Evolutionary conservation across 169 alveolate species (phyloP).

Genomic region (Plasmodium gonderi): DNA sequence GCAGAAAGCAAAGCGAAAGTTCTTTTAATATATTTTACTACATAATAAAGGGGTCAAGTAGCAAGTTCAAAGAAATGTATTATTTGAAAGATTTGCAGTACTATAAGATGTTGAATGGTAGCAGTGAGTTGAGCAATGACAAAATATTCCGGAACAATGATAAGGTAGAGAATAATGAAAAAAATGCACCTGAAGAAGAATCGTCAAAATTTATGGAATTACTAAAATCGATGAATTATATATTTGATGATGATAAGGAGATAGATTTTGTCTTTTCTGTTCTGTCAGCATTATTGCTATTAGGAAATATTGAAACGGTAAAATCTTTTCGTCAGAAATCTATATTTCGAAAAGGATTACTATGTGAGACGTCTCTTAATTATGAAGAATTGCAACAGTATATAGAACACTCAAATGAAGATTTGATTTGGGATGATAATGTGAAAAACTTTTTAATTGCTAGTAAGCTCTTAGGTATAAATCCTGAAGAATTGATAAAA

Average conservation of each 20-base stretch:
- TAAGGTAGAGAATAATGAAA: neutral
- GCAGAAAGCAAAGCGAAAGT: conserved; percentile 10
- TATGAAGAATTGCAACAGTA: neutral
- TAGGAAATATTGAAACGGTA: conserved; percentile 38
- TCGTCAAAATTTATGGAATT: conserved; percentile 2
- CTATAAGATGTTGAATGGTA: conserved; percentile 25
- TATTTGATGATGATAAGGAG: conserved; percentile 69
- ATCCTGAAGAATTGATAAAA: conserved; percentile 25
- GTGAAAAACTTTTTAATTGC: conserved; percentile 10
- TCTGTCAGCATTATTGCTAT: conserved; percentile 41
- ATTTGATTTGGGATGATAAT: neutral
- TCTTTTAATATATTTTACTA: conserved; percentile 59
- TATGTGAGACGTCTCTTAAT: neutral
- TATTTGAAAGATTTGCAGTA: conserved; percentile 32
- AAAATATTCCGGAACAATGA: neutral
- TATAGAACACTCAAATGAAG: neutral
- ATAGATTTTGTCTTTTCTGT: conserved; percentile 44
- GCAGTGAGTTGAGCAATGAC: neutral
- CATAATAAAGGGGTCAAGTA: conserved; percentile 46
- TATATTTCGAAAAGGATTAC: neutral
- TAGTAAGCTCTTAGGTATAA: conserved; percentile 13
- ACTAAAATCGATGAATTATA: conserved; percentile 22
- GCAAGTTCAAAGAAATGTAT: conserved; percentile 49
- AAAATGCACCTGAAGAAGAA: neutral
- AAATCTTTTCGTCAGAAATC: neutral